A percentile compares a stretch with the other conserved stretches of the same genome.
Evolutionary conservation across 306 rosid species (phyloP).

Genomic region (Rubus idaeus): DNA sequence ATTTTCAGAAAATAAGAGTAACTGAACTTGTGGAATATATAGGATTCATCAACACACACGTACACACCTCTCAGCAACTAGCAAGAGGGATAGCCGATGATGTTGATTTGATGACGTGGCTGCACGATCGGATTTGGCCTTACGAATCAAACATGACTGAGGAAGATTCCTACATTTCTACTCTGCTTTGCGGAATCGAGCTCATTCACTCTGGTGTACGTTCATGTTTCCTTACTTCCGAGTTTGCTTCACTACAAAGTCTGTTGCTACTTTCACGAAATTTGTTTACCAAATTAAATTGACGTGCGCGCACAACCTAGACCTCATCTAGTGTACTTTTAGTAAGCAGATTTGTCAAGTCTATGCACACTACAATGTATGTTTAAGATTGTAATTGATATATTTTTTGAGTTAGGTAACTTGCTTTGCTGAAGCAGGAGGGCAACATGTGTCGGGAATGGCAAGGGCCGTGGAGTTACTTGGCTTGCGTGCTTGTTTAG

Average conservation of each 20-base stretch:
- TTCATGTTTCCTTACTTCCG: neutral
- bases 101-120: constrained; percentile 84
- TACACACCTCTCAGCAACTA: constrained; percentile 79
- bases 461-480: constrained; percentile 61
- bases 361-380: neutral
- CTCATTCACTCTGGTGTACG: constrained; percentile 68
- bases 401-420: constrained; percentile 52
- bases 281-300: neutral
- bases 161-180: constrained; percentile 71
- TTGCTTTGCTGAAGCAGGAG: constrained; percentile 95
- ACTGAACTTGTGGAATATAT: neutral
- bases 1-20: neutral
- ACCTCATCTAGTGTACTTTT: neutral
- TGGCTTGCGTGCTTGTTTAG: constrained; percentile 82
- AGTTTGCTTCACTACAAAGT: neutral
- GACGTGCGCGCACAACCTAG: neutral
- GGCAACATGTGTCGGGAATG: constrained; percentile 80
- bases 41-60: constrained; percentile 84
- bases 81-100: constrained; percentile 93
- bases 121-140: constrained; percentile 87
- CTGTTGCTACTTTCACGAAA: neutral
- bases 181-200: constrained; percentile 80
- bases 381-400: neutral
- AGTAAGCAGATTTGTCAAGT: neutral
- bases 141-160: constrained; percentile 81